Evolutionary conservation across 805 yeast species (phyloP).

Genomic region (Kazachstania bromeliacearum): DNA sequence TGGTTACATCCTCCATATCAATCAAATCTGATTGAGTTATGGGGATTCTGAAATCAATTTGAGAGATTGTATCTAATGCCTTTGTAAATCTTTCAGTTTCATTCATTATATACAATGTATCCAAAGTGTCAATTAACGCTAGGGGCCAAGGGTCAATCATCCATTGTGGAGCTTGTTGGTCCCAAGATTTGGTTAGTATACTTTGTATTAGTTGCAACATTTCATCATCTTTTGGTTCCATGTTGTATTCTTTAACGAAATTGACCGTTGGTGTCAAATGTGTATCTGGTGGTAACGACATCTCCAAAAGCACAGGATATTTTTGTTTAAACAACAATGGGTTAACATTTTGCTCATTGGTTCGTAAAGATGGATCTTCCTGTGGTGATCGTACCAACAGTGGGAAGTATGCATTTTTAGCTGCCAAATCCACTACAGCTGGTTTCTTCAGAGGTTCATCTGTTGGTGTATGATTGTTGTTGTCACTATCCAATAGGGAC

Average conservation of each 20-base stretch:
- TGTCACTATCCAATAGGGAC: not conserved
- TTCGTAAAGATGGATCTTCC: slow-evolving; percentile 12
- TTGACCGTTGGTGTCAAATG: not conserved
- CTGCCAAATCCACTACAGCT: slow-evolving; percentile 10
- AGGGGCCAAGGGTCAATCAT: slow-evolving; percentile 34
- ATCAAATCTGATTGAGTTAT: slow-evolving; percentile 38
- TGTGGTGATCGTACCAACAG: slow-evolving; percentile 21
- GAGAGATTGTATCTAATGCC: slow-evolving; percentile 31
- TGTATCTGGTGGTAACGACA: slow-evolving; percentile 12
- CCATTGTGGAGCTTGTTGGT: slow-evolving; percentile 9
- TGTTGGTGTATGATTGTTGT: not conserved
- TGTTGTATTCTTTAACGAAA: not conserved
- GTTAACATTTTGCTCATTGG: slow-evolving; percentile 4
- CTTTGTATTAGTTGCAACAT: not conserved
- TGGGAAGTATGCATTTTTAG: slow-evolving; percentile 35
- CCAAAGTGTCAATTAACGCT: slow-evolving; percentile 42
- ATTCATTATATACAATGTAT: slow-evolving; percentile 41
- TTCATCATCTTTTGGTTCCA: not conserved
- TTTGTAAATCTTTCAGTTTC: slow-evolving; percentile 32
- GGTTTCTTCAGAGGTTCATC: not conserved
- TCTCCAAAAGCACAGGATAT: slow-evolving; percentile 22
- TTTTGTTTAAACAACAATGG: slow-evolving; percentile 10
- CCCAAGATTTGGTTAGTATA: slow-evolving; percentile 34
- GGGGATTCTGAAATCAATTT: slow-evolving; percentile 34
- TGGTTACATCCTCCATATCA: slow-evolving; percentile 37